Evolutionary conservation across 352 stramenopile genomes (phyloP).

Genomic region (Thalassiosira mediterranea): DNA sequence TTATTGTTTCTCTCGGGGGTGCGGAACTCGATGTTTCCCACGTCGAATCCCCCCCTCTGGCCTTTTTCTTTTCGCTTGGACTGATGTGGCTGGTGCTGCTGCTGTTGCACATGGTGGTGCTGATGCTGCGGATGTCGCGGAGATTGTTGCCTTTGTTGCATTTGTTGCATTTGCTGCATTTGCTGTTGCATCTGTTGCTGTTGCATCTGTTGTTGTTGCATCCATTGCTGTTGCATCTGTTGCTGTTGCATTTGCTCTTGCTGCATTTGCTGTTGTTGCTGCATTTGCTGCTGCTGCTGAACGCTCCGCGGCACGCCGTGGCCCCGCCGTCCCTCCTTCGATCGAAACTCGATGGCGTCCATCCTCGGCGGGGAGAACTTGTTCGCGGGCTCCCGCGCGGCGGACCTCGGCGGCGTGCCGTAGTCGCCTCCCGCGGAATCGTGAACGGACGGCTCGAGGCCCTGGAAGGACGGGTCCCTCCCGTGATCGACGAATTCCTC

Average conservation of each 20-base stretch:
- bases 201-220: background rate
- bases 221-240: conserved; percentile 1
- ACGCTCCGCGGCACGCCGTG: background rate
- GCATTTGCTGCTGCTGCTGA: background rate
- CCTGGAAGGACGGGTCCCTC: background rate
- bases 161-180: background rate
- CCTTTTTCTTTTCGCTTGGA: too few species aligned
- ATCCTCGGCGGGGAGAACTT: too few species aligned
- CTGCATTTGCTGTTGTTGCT: conserved; percentile 11
- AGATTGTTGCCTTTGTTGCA: background rate
- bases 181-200: background rate
- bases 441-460: too few species aligned
- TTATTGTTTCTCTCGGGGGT: background rate
- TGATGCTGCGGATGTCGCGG: conserved; percentile 10
- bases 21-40: background rate
- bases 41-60: background rate
- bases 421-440: too few species aligned
- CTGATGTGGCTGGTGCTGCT: background rate
- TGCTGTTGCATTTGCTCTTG: conserved; percentile 5
- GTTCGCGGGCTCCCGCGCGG: too few species aligned
- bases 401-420: too few species aligned
- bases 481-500: background rate
- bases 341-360: too few species aligned
- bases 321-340: too few species aligned
- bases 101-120: background rate